These are phyloP conservation scores for Rugonectria rugulosa DNA, from an alignment of 2,329 filamentous ascomycete genomes.

Conservation along the genomic window DNA sequence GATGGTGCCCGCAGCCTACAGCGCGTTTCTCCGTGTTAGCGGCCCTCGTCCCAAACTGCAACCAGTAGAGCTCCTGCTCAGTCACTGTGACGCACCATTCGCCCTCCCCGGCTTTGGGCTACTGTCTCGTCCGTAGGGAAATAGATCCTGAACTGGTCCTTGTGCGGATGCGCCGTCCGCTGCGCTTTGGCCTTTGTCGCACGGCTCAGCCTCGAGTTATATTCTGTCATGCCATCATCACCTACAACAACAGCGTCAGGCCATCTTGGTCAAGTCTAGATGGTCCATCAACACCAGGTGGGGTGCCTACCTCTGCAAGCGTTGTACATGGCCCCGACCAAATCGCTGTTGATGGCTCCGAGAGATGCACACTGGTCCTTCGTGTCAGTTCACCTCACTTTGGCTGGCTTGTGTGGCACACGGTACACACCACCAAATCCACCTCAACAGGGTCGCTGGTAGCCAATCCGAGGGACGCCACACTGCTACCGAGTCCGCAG, in stretches of 20 bases:
- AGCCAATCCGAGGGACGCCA: conserved; percentile 69
- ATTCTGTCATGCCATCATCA: conserved; percentile 54
- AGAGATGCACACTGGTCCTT: conserved; percentile 75
- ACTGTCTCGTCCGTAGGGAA: conserved; percentile 82
- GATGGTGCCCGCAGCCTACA: conserved; percentile 81
- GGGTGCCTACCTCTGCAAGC: conserved; percentile 58
- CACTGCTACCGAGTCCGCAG: conserved; percentile 73
- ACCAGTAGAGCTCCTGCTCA: conserved; percentile 41
- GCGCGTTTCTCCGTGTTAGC: conserved; percentile 36
- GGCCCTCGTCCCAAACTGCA: conserved; percentile 20
- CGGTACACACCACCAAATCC: conserved; percentile 71
- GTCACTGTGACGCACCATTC: conserved; percentile 49
- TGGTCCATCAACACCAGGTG: conserved; percentile 16
- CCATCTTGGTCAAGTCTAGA: conserved; percentile 25
- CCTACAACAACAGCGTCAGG: conserved; percentile 30
- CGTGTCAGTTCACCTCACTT: conserved; percentile 30
- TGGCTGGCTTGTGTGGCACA: conserved; percentile 23
- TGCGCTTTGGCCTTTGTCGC: conserved; percentile 33
- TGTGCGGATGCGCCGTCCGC: conserved; percentile 37
- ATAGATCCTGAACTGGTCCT: conserved; percentile 73
- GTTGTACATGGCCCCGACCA: conserved; percentile 66
- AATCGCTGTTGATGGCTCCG: conserved; percentile 74
- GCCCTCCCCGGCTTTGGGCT: conserved; percentile 67
- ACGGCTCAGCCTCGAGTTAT: conserved; percentile 47
- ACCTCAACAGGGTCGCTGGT: conserved; percentile 66